Evolutionary conservation across 768 basidiomycete species (phyloP), one percentile per base, ranked within the genome.

Genomic region (Hypholoma sublateritium): DNA sequence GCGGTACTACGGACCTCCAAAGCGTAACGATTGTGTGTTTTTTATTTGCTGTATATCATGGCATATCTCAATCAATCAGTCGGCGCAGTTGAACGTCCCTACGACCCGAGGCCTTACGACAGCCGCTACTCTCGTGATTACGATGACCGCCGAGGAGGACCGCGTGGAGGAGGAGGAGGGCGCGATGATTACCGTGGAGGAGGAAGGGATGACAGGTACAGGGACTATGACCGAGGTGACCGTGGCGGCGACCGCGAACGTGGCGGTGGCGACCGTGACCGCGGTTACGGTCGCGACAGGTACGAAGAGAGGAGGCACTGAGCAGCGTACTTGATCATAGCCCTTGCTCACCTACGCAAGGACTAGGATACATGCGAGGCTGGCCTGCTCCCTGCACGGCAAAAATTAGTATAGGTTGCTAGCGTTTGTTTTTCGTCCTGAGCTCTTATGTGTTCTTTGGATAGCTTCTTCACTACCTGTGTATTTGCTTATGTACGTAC

Each of bases 91-190:
- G 91, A 94, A 67, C 84, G 93, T 32, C 92, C 86, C 1, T 97
- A 98, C 67, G 92, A 95, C 69, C 94, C 93, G 39, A 85, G 95
- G 58, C 93, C 94, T 0, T 93, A 95, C 70, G 92, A 95, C 72
- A 86, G 86, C 61, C 90, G 92, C 62, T 95, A 95, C 74, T 77
- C 83, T 12, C 84, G 87, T 17, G 86, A 85, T 60, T 70, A 76
- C 48, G 86, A 88, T 39, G 76, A 80, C 63, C 84, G 80, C 60
- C 79, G 61, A 19, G 55, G 61, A 19, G 55, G 74, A 47, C 67
- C 76, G 5, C 74, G 79, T 16, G 70, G 72, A 47, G 73, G 81
- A 7, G 73, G 79, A 13, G 70, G 72, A 47, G 73, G 81, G 49
- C 62, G 74, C 39, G 83, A 85, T 48, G 72, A 77, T 57, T 77